Evolutionary conservation across 2,329 filamentous ascomycete genomes (phyloP), one percentile per base, ranked within the genome.

Genomic region (Fusarium fracticaudum): DNA sequence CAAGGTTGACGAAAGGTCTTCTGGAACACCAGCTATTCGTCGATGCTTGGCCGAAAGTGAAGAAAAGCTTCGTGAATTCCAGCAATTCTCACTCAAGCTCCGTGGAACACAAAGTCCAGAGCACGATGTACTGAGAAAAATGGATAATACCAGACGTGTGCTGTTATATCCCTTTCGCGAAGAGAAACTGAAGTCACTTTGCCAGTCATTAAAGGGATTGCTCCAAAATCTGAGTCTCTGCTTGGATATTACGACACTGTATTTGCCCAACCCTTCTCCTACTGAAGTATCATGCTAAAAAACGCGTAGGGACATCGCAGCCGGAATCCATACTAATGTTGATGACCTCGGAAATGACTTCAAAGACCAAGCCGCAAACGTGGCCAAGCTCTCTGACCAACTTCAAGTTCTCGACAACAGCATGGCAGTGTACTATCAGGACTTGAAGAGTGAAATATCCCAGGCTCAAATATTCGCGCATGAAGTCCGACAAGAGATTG

Each of bases 1-100:
- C 0, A 48, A 48, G 14, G 26, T 48, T 2, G 26, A 48, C 0
- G 2, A 48, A 31, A 15, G 6, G 0, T 22, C 45, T 4, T 17
- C 45, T 48, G 45, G 3, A 6, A 31, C 20, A 48, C 45, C 20
- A 31, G 26, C 20, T 8, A 22, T 48, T 22, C 45, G 26, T 1
- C 45, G 9, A 31, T 48, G 45, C 9, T 48, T 48, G 14, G 26
- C 9, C 14, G 45, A 31, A 0, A 22, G 4, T 48, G 26, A 48
- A 31, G 26, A 17, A 17, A 48, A 22, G 13, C 26, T 48, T 12
- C 14, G 9, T 3, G 45, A 48, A 22, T 6, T 48, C 9, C 45
- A 31, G 20, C 45, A 48, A 12, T 8, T 48, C 6, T 22, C 45
- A 3, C 20, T 48, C 4, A 48, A 31, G 13, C 45, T 48, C 2